A percentile compares a stretch with the other conserved stretches of the same genome.
Evolutionary conservation across 1,284 basidiomycete genomes (phyloP).

Genomic region (Sparassis latifolia): DNA sequence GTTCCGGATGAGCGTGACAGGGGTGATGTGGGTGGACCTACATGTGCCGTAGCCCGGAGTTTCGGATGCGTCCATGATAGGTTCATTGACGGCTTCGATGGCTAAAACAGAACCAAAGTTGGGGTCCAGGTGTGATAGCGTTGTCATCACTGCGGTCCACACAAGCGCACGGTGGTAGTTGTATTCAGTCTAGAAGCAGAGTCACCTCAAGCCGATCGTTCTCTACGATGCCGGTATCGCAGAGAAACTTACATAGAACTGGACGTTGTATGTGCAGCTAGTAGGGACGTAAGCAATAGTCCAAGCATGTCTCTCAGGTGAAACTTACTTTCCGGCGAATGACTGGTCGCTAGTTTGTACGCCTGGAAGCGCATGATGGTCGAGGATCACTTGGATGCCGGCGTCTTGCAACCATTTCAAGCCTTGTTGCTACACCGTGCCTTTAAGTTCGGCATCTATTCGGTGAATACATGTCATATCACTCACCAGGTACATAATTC

Average conservation of each 20-base stretch:
- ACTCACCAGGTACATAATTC: conserved; percentile 54
- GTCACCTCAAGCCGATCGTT: neutral
- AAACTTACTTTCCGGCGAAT: conserved; percentile 58
- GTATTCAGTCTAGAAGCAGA: conserved; percentile 42
- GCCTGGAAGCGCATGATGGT: conserved; percentile 74
- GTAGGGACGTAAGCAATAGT: neutral
- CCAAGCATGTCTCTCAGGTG: neutral
- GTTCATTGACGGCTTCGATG: conserved; percentile 74
- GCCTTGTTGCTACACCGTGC: conserved; percentile 45
- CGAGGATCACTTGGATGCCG: conserved; percentile 61
- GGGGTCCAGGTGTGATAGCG: conserved; percentile 61
- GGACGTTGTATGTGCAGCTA: conserved; percentile 58
- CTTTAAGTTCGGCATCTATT: neutral
- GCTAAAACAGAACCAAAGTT: conserved; percentile 59
- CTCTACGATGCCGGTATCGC: neutral
- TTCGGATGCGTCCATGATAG: conserved; percentile 55
- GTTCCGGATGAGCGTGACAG: neutral
- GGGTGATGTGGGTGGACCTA: conserved; percentile 19
- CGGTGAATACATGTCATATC: neutral
- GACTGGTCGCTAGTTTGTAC: conserved; percentile 51
- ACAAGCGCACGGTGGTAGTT: conserved; percentile 72
- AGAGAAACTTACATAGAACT: conserved; percentile 58
- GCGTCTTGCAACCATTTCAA: conserved; percentile 51
- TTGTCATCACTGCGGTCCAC: conserved; percentile 75
- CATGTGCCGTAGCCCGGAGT: conserved; percentile 68